Evolutionary conservation across 1,284 basidiomycete genomes (phyloP), one percentile per base, ranked within the genome.

Genomic region (Microbotryomycetes sp.): DNA sequence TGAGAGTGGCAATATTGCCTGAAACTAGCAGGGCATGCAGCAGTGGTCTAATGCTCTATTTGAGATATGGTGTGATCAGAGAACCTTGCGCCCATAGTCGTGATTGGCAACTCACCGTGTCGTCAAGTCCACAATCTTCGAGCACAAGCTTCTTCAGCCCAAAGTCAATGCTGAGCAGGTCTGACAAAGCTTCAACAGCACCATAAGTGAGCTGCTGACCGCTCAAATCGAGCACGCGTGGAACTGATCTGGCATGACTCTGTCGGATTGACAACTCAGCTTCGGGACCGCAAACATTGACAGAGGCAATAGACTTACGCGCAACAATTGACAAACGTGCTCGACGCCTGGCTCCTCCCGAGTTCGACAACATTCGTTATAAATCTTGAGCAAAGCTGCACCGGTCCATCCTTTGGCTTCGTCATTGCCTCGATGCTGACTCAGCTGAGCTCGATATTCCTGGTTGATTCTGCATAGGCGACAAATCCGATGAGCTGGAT

Each of bases 21-120:
- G 88, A 88, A 52, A 97, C 88, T 56, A 97, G 83, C 1, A 98
- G 81, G 0, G 92, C 85, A 73, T 97, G 93, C 0, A 97, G 79
- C 22, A 97, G 85, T 0, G 89, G 89, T 77, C 96, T 96, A 59
- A 97, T 75, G 49, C 83, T 84, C 86, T 91, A 68, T 26, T 30
- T 4, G n/a, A 23, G 12, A 9, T 12, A 9, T 52, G 60, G 28
- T 42, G 12, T 12, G 36, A 42, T 9, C 36, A 42, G 19, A 42
- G 19, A 9, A 19, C 28, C 51, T 25, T 52, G 47, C 32, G 25
- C 49, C 32, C 28, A 53, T n/a, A 3, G 49, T n/a, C 54, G 36
- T 59, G 42, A 58, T 19, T 64, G 28, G 16, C 7, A 23, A 76
- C 83, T 64, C 69, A 89, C 89, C 60, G 83, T 80, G 56, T 94